Evolutionary conservation across 1,284 basidiomycete species (phyloP).

Genomic region (Sporisorium reilianum): DNA sequence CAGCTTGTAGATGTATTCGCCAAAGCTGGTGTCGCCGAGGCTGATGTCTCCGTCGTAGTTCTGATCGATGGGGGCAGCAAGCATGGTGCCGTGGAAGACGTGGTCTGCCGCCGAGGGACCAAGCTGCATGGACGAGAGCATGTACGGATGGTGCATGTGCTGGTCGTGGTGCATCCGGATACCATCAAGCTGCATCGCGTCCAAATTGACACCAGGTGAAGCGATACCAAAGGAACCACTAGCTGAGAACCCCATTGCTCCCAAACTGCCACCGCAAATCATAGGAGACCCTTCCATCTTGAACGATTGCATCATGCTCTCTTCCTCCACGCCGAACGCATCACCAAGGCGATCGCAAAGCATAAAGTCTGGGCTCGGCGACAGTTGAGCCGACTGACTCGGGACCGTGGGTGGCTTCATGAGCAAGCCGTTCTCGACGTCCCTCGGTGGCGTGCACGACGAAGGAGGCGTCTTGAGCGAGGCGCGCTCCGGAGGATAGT

Average conservation of each 20-base stretch:
- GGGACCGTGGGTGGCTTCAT: slow-evolving; percentile 7
- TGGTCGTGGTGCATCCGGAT: neutral
- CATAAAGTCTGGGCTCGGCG: neutral
- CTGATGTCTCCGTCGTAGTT: neutral
- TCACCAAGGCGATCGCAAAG: too few relatives aligned
- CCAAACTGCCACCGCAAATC: neutral
- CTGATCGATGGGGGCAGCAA: neutral
- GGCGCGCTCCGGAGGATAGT: slow-evolving; percentile 5
- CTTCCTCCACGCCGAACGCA: neutral
- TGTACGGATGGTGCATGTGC: neutral
- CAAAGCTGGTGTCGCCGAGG: neutral
- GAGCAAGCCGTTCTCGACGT: neutral
- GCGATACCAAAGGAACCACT: neutral
- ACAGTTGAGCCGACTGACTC: neutral
- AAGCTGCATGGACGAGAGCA: neutral
- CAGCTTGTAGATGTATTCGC: neutral
- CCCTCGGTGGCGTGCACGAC: neutral
- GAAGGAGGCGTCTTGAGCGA: slow-evolving; percentile 8
- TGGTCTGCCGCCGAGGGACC: neutral
- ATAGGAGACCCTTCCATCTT: neutral
- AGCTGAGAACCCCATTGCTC: neutral
- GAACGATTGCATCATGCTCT: neutral
- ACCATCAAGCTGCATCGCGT: neutral
- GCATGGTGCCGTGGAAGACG: neutral
- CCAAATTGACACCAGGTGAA: too few relatives aligned